Evolutionary conservation across 192 early-diverging fungal genomes (phyloP), one percentile per base, ranked within the genome.

Genomic region (Glomus cerebriforme): DNA sequence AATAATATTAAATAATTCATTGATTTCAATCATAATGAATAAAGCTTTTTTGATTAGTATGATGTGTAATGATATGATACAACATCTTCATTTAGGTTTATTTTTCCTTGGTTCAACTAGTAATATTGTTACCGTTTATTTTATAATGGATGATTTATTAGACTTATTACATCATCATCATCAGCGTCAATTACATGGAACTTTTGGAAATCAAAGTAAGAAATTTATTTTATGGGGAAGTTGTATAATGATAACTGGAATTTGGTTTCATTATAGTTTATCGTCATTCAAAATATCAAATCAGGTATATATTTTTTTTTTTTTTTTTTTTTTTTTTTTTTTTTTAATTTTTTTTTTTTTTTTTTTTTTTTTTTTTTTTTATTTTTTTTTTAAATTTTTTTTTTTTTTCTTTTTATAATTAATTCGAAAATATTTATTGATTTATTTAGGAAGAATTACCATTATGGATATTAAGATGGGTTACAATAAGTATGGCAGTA

Each of bases 191-290:
- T 3, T 39, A 7, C 29, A 70, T 86, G 4, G 77, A 80, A 15
- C 3, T 54, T 82, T 81, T 4, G 75, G 82, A 8, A 77, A 73
- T 31, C 59, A 63, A 32, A 66, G 85, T 47, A 90, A 88, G 70
- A 81, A 81, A 13, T 12, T 84, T 9, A 79, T 90, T 13, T 67
- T 90, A 45, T 58, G 82, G 0, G 82, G 85, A 24, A 81, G 81
- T 1, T 86, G 85, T 39, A 62, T 83, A 26, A 72, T 88, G 66
- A 85, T 88, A 2, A 67, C 85, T 37, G 64, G 83, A 59, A 86
- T 90, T 43, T 90, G 89, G 89, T 83, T 90, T 75, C 87, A 88
- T 59, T 90, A 87, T 64, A 90, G 86, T 77, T 34, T 90, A 31
- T 83, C 88, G 63, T 87, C 87, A 0, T 88, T 90, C 68, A 72